Percentiles rank a stretch among this genome's conserved stretches.
Evolutionary conservation across 176 grass and related monocot genomes (phyloP).

Genomic region (Avena insularis): DNA sequence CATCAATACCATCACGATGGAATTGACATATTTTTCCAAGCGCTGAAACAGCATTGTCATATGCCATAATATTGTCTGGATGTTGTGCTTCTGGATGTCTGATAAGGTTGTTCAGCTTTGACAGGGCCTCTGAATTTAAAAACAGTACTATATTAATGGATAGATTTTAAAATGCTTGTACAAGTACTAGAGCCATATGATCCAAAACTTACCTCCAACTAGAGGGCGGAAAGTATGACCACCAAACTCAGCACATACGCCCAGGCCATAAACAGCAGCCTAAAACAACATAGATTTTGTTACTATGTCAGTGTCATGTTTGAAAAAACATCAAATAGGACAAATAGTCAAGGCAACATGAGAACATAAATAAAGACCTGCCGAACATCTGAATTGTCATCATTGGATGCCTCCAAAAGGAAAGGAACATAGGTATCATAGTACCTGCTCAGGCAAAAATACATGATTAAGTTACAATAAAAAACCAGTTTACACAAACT

Average conservation of each 20-base stretch:
- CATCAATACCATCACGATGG: conserved; percentile 86
- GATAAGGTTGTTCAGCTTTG: conserved; percentile 91
- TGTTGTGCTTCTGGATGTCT: conserved; percentile 74
- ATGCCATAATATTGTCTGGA: conserved; percentile 91
- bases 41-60: conserved; percentile 96
- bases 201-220: conserved; percentile 77
- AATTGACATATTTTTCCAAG: conserved; percentile 95
- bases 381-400: conserved; percentile 89
- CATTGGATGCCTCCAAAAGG: conserved; percentile 90
- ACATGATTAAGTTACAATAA: conserved; percentile 25
- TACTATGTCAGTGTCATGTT: conserved; percentile 2
- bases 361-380: conserved; percentile 64
- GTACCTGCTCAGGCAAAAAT: conserved; percentile 59
- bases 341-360: conserved; percentile 1
- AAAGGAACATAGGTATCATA: conserved; percentile 99
- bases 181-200: not conserved
- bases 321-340: conserved; percentile 15
- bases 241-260: conserved; percentile 97
- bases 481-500: not conserved
- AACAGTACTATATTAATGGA: conserved; percentile 2
- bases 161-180: conserved; percentile 4
- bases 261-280: conserved; percentile 99
- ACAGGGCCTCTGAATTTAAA: conserved; percentile 75
- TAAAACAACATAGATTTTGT: conserved; percentile 19
- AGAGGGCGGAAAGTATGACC: conserved; percentile 80